Evolutionary conservation across 805 yeast species (phyloP), one percentile per base, ranked within the genome.

Genomic region (Soucietia sequanensis): DNA sequence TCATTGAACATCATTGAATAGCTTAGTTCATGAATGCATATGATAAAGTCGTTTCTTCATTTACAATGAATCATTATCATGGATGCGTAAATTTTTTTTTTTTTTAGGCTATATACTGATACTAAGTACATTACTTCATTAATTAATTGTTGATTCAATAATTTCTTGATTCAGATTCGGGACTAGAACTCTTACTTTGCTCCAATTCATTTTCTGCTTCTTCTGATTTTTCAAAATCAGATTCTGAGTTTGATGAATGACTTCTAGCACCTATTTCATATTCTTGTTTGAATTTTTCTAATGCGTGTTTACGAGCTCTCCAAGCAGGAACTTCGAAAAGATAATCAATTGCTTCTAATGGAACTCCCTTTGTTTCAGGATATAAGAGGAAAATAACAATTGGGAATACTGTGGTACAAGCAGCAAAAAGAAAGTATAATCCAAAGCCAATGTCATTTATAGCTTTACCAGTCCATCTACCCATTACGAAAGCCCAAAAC

Each of bases 401-500:
- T 5, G 63, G 54, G 21, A 56, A 54, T 2, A 62, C 46, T 6
- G 48, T 30, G 27, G 60, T 50, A 29, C 58, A 45, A 9, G 56
- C 19, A 2, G 65, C 71, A 45, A 67, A 66, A 43, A 73, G 59
- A 44, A 70, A 67, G 47, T 68, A 72, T 26, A 68, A 58, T 17
- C 73, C 75, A 46, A 64, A 72, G 4, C 63, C 60, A 55, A 72
- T 69, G 21, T 54, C 51, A 20, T 55, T 54, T 31, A 72, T 60
- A 57, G 73, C 72, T 40, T 71, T 54, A 18, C 70, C 66, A 8
- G 75, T 65, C 42, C 63, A 66, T 40, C 73, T 58, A 5, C 73
- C 74, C 56, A 71, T 64, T 37, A 72, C 62, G 43, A 72, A 72
- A 5, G 72, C 73, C 68, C 75, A 69, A 44, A 70, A 64, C 78